phyloP scores from a whole-genome alignment of 257 asterid species.

The Solanum clarkiae region DNA sequence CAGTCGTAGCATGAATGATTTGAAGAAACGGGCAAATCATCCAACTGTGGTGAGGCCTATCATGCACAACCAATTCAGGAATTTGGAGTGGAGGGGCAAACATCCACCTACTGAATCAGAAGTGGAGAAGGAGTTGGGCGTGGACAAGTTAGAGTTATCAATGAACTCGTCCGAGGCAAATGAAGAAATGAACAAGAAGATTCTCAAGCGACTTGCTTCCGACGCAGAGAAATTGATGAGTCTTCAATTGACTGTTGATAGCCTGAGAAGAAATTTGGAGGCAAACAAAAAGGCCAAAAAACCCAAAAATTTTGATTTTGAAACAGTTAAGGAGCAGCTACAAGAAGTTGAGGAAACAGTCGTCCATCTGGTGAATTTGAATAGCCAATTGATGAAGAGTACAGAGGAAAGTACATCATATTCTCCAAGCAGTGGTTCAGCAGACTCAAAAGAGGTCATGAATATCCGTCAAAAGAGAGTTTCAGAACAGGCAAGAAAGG shows the following conservation, averaged over 20 bases:
- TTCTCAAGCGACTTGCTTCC: conserved; percentile 48
- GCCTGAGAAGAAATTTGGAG: conserved; percentile 45
- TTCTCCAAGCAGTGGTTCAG: conserved; percentile 26
- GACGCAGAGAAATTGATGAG: conserved; percentile 51
- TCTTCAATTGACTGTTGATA: conserved; percentile 40
- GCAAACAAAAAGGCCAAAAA: conserved; percentile 32
- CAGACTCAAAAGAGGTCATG: conserved; percentile 35
- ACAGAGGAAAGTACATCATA: conserved; percentile 31
- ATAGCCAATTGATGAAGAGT: conserved; percentile 47
- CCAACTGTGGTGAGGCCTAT: conserved; percentile 32
- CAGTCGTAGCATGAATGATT: conserved; percentile 31
- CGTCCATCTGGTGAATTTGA: conserved; percentile 46
- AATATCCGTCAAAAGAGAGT: conserved; percentile 41
- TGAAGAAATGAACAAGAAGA: conserved; percentile 30
- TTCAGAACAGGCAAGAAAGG: conserved; percentile 64
- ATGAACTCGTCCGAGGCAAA: conserved; percentile 15
- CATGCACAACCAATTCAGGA: conserved; percentile 25
- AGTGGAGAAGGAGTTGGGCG: conserved; percentile 54
- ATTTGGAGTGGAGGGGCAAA: conserved; percentile 19
- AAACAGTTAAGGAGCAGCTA: conserved; percentile 51
- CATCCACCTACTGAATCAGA: conserved; percentile 56
- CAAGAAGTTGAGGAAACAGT: conserved; percentile 62
- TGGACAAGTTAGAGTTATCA: conserved; percentile 53
- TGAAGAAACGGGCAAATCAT: conserved; percentile 21
- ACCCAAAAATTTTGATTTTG: conserved; percentile 36